Evolutionary conservation across 345 rosid genomes (phyloP).

Genomic region (Orychophragmus violaceus): DNA sequence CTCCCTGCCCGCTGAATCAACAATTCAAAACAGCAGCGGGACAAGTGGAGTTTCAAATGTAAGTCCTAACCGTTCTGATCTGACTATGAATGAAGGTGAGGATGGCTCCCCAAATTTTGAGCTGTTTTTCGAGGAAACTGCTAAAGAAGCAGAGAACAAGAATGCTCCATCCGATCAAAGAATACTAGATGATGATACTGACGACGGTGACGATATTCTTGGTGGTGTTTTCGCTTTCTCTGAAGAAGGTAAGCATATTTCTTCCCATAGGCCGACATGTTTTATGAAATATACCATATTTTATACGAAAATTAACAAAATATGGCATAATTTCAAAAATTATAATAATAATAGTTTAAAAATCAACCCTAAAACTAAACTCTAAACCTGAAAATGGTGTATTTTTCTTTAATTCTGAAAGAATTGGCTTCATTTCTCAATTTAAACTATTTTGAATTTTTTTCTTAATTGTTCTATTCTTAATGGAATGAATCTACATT

Average conservation of each 20-base stretch:
- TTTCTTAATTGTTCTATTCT: neutral
- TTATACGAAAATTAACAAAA: neutral
- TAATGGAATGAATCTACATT: neutral
- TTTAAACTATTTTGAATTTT: neutral
- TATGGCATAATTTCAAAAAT: neutral
- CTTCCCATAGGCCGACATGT: neutral
- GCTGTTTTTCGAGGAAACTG: constrained; percentile 59
- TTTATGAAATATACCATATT: neutral
- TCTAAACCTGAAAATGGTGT: neutral
- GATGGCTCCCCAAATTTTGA: constrained; percentile 52
- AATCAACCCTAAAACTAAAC: neutral
- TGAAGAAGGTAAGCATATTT: constrained; percentile 61
- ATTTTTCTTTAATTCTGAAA: neutral
- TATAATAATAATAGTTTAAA: neutral
- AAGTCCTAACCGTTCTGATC: constrained; percentile 59
- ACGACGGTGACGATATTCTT: constrained; percentile 73
- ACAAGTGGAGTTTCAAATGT: constrained; percentile 53
- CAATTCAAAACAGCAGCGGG: constrained; percentile 42
- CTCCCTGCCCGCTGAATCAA: constrained; percentile 50
- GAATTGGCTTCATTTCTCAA: neutral
- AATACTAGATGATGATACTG: constrained; percentile 58
- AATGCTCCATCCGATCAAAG: constrained; percentile 49
- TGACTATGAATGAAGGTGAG: constrained; percentile 47
- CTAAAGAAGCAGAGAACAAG: constrained; percentile 37
- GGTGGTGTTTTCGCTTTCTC: constrained; percentile 95